Percentiles rank a stretch among this genome's conserved stretches.
These are phyloP conservation scores for Ceratobasidium sp. DNA, from an alignment of 1,284 basidiomycete species.

Conservation along the genomic window DNA sequence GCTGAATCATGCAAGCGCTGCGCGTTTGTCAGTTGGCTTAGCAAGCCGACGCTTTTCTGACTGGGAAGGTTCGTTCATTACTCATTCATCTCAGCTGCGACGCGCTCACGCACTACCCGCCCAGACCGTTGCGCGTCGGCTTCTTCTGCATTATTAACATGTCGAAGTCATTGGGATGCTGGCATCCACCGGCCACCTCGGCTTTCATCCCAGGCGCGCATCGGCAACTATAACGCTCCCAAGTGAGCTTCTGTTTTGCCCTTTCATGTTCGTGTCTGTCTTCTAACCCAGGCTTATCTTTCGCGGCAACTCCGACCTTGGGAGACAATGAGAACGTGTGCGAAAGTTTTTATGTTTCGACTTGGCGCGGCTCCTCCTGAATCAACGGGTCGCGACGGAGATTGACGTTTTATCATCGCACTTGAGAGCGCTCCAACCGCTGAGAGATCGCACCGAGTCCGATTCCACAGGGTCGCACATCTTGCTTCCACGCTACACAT, in stretches of 20 bases:
- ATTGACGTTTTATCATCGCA: constrained; percentile 8
- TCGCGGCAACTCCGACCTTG: constrained; percentile 22
- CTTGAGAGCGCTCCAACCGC: constrained; percentile 16
- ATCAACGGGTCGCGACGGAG: neutral
- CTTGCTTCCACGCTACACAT: constrained; percentile 6
- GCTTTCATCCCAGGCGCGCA: constrained; percentile 7
- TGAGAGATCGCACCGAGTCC: constrained; percentile 8
- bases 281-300: constrained; percentile 16
- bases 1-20: neutral
- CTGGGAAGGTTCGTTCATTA: neutral
- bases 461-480: constrained; percentile 15
- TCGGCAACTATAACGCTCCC: constrained; percentile 23
- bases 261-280: neutral
- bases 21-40: neutral
- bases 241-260: neutral
- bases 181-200: neutral
- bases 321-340: neutral
- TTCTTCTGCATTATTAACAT: neutral
- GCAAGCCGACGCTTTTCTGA: constrained; percentile 1
- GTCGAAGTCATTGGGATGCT: neutral
- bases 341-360: neutral
- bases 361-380: neutral
- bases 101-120: neutral
- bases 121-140: neutral
- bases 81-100: neutral